These are phyloP conservation scores for Candida neerlandica DNA, from an alignment of 1,139 yeast species.

Conservation along the genomic window DNA sequence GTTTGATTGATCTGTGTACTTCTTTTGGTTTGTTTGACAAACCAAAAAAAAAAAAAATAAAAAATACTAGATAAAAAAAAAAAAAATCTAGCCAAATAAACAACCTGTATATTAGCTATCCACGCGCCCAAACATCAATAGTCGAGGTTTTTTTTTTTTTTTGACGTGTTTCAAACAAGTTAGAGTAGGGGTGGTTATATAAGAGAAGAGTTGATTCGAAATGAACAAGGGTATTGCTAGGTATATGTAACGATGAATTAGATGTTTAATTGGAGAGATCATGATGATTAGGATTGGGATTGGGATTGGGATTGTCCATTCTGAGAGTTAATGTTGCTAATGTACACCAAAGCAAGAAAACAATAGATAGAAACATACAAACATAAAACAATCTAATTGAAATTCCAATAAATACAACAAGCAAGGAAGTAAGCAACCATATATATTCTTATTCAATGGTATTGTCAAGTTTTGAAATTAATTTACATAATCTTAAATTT, in stretches of 20 bases:
- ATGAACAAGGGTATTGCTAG: background rate
- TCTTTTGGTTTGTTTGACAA: slow-evolving; percentile 1
- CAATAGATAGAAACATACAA: too few species aligned
- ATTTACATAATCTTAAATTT: too few species aligned
- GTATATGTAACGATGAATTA: background rate
- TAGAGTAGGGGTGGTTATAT: background rate
- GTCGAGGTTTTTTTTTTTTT: background rate
- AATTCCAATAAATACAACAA: too few species aligned
- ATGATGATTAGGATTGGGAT: too few species aligned
- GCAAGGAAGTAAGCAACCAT: too few species aligned
- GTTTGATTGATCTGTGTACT: background rate
- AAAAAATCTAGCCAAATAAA: background rate
- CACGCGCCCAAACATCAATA: slow-evolving; percentile 3
- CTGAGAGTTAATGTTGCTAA: too few species aligned
- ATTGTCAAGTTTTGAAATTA: too few species aligned
- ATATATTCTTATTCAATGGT: too few species aligned
- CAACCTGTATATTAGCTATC: slow-evolving; percentile 1
- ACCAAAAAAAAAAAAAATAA: slow-evolving; percentile 1
- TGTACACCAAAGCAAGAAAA: too few species aligned
- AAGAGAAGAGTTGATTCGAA: background rate
- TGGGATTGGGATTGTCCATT: too few species aligned
- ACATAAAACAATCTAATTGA: too few species aligned
- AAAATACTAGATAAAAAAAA: too few species aligned
- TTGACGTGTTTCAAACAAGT: slow-evolving; percentile 2
- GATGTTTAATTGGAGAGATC: background rate